Conservation (phyloP, 2,329 filamentous ascomycete genomes). For the Ceratocystis eucalypticola region DNA sequence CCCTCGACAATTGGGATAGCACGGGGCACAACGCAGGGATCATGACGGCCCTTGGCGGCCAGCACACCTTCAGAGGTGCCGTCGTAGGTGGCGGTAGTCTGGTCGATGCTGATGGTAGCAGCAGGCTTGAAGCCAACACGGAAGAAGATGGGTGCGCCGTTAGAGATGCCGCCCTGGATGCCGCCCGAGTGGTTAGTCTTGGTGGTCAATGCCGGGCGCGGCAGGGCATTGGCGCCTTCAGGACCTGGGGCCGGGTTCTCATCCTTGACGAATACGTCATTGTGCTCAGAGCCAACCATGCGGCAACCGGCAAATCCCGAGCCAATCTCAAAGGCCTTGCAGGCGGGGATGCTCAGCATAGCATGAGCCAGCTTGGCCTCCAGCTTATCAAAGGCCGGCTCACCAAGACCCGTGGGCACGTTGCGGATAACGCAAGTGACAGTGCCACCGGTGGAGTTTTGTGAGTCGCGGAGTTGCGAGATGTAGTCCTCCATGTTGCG, state of each 20-base stretch:
- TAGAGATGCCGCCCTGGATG: conserved; percentile 89
- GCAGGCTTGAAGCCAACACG: conserved; percentile 88
- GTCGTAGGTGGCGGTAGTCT: conserved; percentile 70
- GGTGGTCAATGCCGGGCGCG: conserved; percentile 53
- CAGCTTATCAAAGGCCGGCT: conserved; percentile 91
- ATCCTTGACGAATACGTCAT: conserved; percentile 61
- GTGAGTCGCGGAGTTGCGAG: conserved; percentile 58
- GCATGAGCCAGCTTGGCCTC: conserved; percentile 84
- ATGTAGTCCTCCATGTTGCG: conserved; percentile 68
- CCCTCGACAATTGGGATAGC: conserved; percentile 81
- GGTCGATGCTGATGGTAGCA: conserved; percentile 81
- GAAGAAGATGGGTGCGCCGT: conserved; percentile 91
- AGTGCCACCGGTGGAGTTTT: conserved; percentile 87
- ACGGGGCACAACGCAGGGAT: conserved; percentile 81
- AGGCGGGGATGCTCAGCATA: conserved; percentile 89
- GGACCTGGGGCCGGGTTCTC: conserved; percentile 28
- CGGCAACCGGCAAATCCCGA: conserved; percentile 82
- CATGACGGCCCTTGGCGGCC: conserved; percentile 85
- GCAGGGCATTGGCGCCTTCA: conserved; percentile 33
- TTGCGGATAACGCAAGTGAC: conserved; percentile 90
- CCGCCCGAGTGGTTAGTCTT: conserved; percentile 92
- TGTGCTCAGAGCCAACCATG: conserved; percentile 78
- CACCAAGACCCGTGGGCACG: conserved; percentile 70
- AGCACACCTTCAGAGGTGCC: conserved; percentile 57
- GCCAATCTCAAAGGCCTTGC: conserved; percentile 91